Percentiles rank a stretch among this genome's conserved stretches.
Evolutionary conservation across 805 yeast species (phyloP).

Genomic region (Nadsonia fulvescens): DNA sequence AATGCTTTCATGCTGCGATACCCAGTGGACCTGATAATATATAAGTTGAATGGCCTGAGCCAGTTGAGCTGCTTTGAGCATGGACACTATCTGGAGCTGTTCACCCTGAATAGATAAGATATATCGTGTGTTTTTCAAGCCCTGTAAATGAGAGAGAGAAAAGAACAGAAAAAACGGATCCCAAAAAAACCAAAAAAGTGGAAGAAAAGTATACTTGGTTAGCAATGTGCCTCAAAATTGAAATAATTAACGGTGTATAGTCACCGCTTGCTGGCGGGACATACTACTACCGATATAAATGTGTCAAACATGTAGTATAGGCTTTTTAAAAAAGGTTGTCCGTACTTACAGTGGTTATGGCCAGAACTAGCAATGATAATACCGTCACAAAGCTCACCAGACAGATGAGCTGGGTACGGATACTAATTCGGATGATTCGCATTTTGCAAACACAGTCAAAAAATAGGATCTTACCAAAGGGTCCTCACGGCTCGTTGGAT

Average conservation of each 20-base stretch:
- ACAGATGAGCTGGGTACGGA: slow-evolving; percentile 54
- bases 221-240: no score
- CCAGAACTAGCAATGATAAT: slow-evolving; percentile 48
- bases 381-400: slow-evolving; percentile 51
- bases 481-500: no score
- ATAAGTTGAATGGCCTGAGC: slow-evolving; percentile 44
- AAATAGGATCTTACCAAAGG: no score
- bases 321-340: slow-evolving; percentile 1
- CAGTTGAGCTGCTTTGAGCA: slow-evolving; percentile 64
- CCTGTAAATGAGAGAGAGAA: slow-evolving; percentile 14
- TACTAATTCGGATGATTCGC: slow-evolving; percentile 27
- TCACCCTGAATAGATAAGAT: slow-evolving; percentile 48
- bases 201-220: not conserved
- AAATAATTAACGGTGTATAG: no score
- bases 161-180: not conserved
- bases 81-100: slow-evolving; percentile 59
- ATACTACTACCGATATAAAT: no score
- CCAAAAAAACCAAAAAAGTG: not conserved
- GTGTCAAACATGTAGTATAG: no score
- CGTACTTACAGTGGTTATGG: slow-evolving; percentile 38
- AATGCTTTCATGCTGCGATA: slow-evolving; percentile 42
- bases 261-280: no score
- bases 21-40: slow-evolving; percentile 51
- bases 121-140: slow-evolving; percentile 24
- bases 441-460: no score